Percentiles rank a stretch among this genome's conserved stretches.
phyloP scores from a whole-genome alignment of 768 basidiomycete genomes.

The Pholiota conissans region DNA sequence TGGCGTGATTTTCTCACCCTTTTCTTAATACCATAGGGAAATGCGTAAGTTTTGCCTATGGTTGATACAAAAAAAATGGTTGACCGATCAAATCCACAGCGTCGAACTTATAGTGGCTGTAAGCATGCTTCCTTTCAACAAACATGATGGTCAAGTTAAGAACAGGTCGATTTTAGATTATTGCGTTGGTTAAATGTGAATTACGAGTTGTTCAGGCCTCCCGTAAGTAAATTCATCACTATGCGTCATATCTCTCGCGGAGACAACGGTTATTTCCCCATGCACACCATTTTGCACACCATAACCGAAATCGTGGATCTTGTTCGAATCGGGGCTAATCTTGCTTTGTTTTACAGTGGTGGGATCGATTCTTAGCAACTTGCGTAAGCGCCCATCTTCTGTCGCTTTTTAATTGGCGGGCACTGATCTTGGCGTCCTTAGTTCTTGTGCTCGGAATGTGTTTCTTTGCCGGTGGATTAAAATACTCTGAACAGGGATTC shows the following conservation, averaged over 20 bases:
- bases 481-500: constrained; percentile 80
- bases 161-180: constrained; percentile 34
- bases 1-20: not conserved
- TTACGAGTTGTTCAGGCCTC: constrained; percentile 79
- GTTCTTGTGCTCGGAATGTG: constrained; percentile 89
- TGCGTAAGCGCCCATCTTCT: constrained; percentile 49
- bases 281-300: no score
- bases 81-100: constrained; percentile 27
- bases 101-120: constrained; percentile 81
- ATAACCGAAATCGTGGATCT: not conserved
- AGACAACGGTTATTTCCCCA: no score
- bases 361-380: constrained; percentile 85
- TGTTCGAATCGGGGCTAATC: constrained; percentile 11
- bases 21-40: constrained; percentile 37
- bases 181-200: constrained; percentile 54
- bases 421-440: constrained; percentile 23
- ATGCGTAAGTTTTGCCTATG: constrained; percentile 38
- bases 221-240: constrained; percentile 46
- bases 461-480: constrained; percentile 81
- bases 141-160: not conserved
- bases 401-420: constrained; percentile 4
- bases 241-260: constrained; percentile 12
- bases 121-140: constrained; percentile 26
- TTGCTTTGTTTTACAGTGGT: constrained; percentile 53
- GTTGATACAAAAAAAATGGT: not conserved